Evolutionary conservation across 1,139 yeast genomes (phyloP).

Genomic region (Pichia sp.): DNA sequence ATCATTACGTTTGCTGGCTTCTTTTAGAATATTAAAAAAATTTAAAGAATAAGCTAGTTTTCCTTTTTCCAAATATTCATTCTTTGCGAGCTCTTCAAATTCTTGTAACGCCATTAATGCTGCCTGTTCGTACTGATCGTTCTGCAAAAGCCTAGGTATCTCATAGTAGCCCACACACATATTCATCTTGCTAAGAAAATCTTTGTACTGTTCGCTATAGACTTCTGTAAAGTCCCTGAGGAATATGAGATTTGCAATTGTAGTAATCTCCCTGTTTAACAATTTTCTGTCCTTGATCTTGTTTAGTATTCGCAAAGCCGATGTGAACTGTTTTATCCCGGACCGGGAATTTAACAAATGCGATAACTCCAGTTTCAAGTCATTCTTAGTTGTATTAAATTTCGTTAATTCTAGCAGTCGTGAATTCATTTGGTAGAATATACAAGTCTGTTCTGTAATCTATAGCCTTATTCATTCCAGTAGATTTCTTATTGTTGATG

Average conservation of each 20-base stretch:
- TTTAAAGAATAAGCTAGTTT: constrained; percentile 6
- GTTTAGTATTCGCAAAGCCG: constrained; percentile 4
- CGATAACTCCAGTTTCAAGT: neutral
- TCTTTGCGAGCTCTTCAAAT: constrained; percentile 2
- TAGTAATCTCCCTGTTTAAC: constrained; percentile 8
- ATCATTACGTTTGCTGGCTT: constrained; percentile 17
- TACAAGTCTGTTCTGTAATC: neutral
- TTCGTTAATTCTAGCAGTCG: neutral
- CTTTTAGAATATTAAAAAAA: constrained; percentile 10
- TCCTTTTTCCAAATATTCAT: neutral
- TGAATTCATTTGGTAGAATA: neutral
- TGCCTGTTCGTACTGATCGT: constrained; percentile 21
- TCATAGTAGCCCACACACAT: constrained; percentile 16
- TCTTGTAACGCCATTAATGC: constrained; percentile 12
- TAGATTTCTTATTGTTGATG: neutral
- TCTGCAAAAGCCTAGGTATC: constrained; percentile 11
- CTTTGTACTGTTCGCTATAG: constrained; percentile 15
- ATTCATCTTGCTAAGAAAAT: constrained; percentile 4
- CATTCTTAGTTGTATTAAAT: neutral
- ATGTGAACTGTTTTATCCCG: neutral
- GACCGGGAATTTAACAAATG: neutral
- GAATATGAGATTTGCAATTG: constrained; percentile 16
- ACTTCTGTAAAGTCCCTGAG: constrained; percentile 1
- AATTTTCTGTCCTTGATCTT: neutral
- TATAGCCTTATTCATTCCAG: neutral